phyloP scores from a whole-genome alignment of 1,139 yeast species.

The Zygoascus meyerae region DNA sequence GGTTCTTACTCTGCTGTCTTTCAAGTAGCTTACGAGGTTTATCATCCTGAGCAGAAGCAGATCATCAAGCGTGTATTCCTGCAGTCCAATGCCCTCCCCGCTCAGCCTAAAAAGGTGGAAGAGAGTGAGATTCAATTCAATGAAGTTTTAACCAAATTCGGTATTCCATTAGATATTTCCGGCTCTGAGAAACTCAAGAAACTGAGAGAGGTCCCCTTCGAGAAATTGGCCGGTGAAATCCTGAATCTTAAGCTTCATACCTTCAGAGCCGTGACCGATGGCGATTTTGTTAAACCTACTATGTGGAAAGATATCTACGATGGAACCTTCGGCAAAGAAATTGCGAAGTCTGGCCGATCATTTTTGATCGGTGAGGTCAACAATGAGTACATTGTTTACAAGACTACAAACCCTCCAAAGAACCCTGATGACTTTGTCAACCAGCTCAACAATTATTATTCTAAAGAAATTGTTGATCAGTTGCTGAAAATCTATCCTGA shows the following conservation, averaged over 20 bases:
- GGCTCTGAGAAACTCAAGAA: conserved; percentile 23
- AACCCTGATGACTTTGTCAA: conserved; percentile 60
- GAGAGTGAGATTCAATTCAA: conserved; percentile 37
- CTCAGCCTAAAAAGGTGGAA: conserved; percentile 35
- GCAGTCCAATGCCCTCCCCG: conserved; percentile 34
- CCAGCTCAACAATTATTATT: conserved; percentile 37
- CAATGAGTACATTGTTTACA: conserved; percentile 35
- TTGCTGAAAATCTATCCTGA: conserved; percentile 31
- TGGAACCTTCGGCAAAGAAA: conserved; percentile 33
- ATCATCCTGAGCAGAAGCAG: conserved; percentile 34
- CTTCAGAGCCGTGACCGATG: conserved; percentile 40
- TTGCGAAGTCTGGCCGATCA: conserved; percentile 26
- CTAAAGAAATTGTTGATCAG: conserved; percentile 29
- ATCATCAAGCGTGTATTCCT: conserved; percentile 36
- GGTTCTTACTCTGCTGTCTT: conserved; percentile 36
- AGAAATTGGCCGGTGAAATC: conserved; percentile 29
- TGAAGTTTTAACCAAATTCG: conserved; percentile 28
- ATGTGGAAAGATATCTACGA: conserved; percentile 32
- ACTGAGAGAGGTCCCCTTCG: conserved; percentile 24
- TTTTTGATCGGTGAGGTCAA: conserved; percentile 38
- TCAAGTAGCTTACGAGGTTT: conserved; percentile 37
- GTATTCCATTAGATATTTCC: conserved; percentile 13
- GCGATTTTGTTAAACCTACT: conserved; percentile 30
- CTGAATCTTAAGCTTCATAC: conserved; percentile 33
- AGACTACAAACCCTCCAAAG: conserved; percentile 40